These are phyloP conservation scores for Trapa bicornis DNA, from an alignment of 345 rosid genomes.

Conservation along the genomic window DNA sequence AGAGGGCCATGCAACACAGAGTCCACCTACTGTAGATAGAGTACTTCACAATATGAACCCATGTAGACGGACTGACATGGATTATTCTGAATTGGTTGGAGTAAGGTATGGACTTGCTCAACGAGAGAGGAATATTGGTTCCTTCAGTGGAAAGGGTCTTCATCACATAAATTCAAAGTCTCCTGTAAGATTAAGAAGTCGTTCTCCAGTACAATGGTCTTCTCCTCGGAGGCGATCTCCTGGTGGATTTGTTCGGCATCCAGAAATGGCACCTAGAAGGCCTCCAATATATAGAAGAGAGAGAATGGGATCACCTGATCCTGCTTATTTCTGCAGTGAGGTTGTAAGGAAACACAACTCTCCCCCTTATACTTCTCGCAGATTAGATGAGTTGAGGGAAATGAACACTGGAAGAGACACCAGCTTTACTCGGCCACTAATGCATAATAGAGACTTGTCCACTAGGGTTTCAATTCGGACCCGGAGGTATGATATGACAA, in stretches of 20 bases:
- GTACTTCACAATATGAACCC: constrained; percentile 38
- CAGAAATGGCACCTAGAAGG: constrained; percentile 44
- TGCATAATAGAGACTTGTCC: constrained; percentile 32
- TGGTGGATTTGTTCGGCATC: constrained; percentile 46
- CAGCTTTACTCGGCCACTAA: constrained; percentile 42
- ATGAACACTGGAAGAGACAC: constrained; percentile 41
- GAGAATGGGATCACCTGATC: constrained; percentile 53
- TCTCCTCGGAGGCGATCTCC: constrained; percentile 28
- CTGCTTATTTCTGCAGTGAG: constrained; percentile 45
- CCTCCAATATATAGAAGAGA: constrained; percentile 54
- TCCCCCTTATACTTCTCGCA: constrained; percentile 45
- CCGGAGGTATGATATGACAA: constrained; percentile 39
- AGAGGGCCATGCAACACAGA: constrained; percentile 31
- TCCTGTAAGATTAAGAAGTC: constrained; percentile 47
- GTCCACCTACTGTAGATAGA: constrained; percentile 36
- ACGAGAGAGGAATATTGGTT: constrained; percentile 40
- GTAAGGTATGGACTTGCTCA: constrained; percentile 48
- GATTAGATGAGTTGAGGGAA: constrained; percentile 45
- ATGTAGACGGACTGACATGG: constrained; percentile 31
- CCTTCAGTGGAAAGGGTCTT: constrained; percentile 37
- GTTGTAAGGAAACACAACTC: constrained; percentile 52
- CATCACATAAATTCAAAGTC: constrained; percentile 48
- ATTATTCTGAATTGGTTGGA: constrained; percentile 42
- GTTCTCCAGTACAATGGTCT: constrained; percentile 37
- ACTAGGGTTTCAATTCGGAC: constrained; percentile 45